Base-by-base conservation (phyloP, 225 moss, liverwort and hornwort genomes). In the Anthoceros angustus region DNA sequence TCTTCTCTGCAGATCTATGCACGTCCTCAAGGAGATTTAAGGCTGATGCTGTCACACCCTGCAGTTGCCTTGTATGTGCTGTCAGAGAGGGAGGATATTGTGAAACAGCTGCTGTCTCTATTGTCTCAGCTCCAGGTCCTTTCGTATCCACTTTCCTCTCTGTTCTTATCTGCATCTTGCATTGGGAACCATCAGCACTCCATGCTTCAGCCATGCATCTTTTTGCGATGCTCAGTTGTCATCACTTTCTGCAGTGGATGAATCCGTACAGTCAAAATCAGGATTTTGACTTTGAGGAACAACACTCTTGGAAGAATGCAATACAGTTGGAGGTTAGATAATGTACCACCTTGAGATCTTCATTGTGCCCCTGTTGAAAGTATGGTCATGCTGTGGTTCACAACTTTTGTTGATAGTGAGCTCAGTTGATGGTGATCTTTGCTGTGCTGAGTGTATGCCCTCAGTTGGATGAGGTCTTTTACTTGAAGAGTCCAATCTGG, bases 11-110 rank as follows among this genome's bases (percentile, higher is more conserved):
- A 95, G 94, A 84, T 91, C 75, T 90, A 88, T 65, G 63, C 78
- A 67, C 86, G 88, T 67, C 94, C 94, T 63, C 88, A 84, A 75
- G 91, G 88, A 67, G 94, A 95, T 72, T 74, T 95, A 68, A 90
- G 87, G 74, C 70, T 95, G 74, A 86, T 95, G 73, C 74, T 95
- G 76, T 86, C 86, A 62, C 90, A 95, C 79, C 65, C 72, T n/a
- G 24, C 68, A 60, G 94, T 95, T 41, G 82, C 94, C 41, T 78
- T 85, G 63, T 62, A 86, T 46, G 75, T 90, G 60, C 77, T 95
- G 43, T 78, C 84, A 72, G 80, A 91, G 62, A 82, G 83, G 46
- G 65, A 67, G 25, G 82, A 86, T 79, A 80, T 95, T 42, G 90
- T 88, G 45, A 73, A 40, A 64, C 74, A 70, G n/a, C 83, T 95